Base-by-base conservation (phyloP, 2,329 filamentous ascomycete species). In the Alternaria sp. region DNA sequence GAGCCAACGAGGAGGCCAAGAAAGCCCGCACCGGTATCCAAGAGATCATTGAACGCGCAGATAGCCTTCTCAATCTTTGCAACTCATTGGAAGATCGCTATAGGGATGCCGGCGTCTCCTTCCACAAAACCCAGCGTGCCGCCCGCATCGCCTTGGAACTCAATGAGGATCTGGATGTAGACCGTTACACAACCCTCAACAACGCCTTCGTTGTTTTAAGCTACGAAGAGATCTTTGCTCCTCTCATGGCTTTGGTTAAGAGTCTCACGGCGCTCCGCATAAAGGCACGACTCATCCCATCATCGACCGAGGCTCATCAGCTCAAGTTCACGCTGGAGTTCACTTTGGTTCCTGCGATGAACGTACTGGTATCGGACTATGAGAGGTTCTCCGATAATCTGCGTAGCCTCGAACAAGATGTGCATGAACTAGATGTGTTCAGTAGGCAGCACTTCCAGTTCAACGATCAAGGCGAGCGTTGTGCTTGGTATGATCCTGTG, bases 151-250 rank as follows among this genome's bases (percentile, higher is more conserved):
- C 28, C 30, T 25, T 18, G 4, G 18, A 15, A 56, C 20, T 41
- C 2, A n/a, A 41, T 2, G 23, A 18, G 4, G 15, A 15, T 8
- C 7, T 23, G 28, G 9, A 8, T 14, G 21, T 8, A 56, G 1
- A 2, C 21, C 30, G 7, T 15, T 46, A 50, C 6, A n/a, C 12
- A 6, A 14, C 10, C 5, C 47, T 64, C n/a, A 45, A 58, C 18
- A 25, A 41, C 5, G n/a, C 44, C 9, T 64, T 64, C 21, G 8
- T 46, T 23, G 8, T 28, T 5, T 12, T 23, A 6, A 46, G 55
- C 23, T 65, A 65, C 28, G 15, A 58, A 15, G 50, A 25, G 3
- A 41, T 65, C 41, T 59, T 65, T 15, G 47, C 43, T 10, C 18
- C 20, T 15, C 25, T 59, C 3, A 25, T 5, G 1, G 43, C 28